Evolutionary conservation across 441 rosid species (phyloP).

Genomic region (Iberis amara): DNA sequence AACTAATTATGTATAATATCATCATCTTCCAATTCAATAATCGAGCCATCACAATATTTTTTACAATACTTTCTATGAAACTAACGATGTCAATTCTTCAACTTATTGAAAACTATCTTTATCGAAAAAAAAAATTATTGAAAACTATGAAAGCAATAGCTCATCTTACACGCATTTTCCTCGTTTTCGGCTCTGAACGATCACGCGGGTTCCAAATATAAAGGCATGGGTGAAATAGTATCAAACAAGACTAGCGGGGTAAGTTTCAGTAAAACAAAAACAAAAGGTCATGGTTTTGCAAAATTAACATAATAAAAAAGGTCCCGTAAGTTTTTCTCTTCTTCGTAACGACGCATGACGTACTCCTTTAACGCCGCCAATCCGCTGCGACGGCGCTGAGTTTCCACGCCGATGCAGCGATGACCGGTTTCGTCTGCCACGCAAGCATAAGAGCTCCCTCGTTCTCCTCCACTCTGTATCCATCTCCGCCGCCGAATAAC

Average conservation of each 20-base stretch:
- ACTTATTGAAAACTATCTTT: too few relatives aligned
- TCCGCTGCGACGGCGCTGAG: slow-evolving; percentile 21
- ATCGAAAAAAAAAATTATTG: too few relatives aligned
- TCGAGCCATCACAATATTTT: neutral
- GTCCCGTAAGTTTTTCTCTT: too few relatives aligned
- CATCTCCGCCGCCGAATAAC: slow-evolving; percentile 46
- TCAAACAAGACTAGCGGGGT: slow-evolving; percentile 19
- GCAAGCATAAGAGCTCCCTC: slow-evolving; percentile 51
- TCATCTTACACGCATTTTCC: slow-evolving; percentile 20
- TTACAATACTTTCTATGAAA: too few relatives aligned
- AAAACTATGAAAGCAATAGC: neutral
- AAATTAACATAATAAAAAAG: neutral
- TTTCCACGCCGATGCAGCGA: slow-evolving; percentile 58
- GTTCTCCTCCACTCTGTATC: slow-evolving; percentile 56
- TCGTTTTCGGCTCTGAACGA: slow-evolving; percentile 10
- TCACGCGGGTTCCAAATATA: slow-evolving; percentile 1
- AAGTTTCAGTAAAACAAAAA: slow-evolving; percentile 1
- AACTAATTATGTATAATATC: too few relatives aligned
- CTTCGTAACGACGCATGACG: neutral
- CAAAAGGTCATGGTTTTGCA: slow-evolving; percentile 14
- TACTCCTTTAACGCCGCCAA: slow-evolving; percentile 15
- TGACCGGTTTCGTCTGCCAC: slow-evolving; percentile 60
- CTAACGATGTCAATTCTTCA: too few relatives aligned
- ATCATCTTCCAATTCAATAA: slow-evolving; percentile 5
- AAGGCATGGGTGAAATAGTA: neutral